These are phyloP conservation scores for Leptographium radiaticola DNA, from an alignment of 2,329 filamentous ascomycete genomes.

Conservation along the genomic window DNA sequence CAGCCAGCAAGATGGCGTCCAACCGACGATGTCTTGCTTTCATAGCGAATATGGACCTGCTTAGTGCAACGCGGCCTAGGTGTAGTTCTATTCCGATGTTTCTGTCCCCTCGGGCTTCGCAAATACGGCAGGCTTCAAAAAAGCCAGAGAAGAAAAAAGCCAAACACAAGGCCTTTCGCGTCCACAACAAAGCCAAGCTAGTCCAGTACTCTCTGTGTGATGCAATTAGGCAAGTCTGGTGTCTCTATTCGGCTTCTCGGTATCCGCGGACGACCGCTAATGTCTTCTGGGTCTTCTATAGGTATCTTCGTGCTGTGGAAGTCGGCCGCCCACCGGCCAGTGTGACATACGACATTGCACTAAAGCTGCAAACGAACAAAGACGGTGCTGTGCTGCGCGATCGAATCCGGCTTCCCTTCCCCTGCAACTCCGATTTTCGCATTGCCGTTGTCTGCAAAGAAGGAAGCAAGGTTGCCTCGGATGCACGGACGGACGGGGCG, in stretches of 20 bases:
- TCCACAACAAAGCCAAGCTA: conserved; percentile 52
- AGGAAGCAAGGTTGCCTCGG: conserved; percentile 57
- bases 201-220: conserved; percentile 75
- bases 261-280: neutral
- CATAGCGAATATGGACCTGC: conserved; percentile 35
- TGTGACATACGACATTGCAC: conserved; percentile 77
- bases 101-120: conserved; percentile 30
- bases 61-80: conserved; percentile 27
- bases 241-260: neutral
- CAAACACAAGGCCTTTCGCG: conserved; percentile 50
- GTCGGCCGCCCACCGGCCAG: conserved; percentile 63
- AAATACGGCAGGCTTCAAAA: conserved; percentile 31
- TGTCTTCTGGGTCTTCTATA: conserved; percentile 23
- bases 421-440: conserved; percentile 75
- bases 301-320: conserved; percentile 84
- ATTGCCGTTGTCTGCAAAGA: conserved; percentile 90
- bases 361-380: conserved; percentile 72
- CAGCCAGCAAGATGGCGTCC: conserved; percentile 30
- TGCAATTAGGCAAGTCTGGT: conserved; percentile 63
- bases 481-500: conserved; percentile 68
- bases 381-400: conserved; percentile 80
- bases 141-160: conserved; percentile 45
- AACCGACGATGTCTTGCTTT: conserved; percentile 41
- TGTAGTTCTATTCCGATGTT: conserved; percentile 32
- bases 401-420: conserved; percentile 76